Evolutionary conservation across 169 alveolate genomes (phyloP).

Genomic region (Plasmodium vivax): DNA sequence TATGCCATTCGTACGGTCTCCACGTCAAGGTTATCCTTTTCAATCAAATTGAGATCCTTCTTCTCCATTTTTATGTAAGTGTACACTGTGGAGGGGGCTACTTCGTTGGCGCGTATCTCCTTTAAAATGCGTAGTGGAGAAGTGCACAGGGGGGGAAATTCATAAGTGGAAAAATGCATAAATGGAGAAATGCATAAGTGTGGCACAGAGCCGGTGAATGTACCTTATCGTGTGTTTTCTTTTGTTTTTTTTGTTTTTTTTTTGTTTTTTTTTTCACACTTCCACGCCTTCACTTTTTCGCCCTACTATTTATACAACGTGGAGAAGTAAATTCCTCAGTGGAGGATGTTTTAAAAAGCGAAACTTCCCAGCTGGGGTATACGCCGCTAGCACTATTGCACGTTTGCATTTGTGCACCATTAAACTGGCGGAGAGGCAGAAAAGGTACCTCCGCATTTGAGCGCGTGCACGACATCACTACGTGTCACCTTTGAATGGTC

Average conservation of each 20-base stretch:
- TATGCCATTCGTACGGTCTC: slow-evolving; percentile 42
- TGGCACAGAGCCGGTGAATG: background rate
- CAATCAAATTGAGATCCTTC: slow-evolving; percentile 53
- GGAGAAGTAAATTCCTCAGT: background rate
- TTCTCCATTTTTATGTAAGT: slow-evolving; percentile 45
- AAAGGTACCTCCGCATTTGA: background rate
- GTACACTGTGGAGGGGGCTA: background rate
- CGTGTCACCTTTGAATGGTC: background rate
- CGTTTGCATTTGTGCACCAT: background rate
- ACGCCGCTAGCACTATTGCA: background rate
- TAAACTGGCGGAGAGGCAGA: background rate
- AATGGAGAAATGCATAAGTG: background rate
- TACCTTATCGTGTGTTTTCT: background rate
- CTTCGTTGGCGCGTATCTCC: background rate
- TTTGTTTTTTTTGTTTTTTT: background rate
- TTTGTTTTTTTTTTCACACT: background rate
- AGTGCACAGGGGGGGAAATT: background rate
- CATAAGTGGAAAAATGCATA: background rate
- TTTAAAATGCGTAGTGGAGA: background rate
- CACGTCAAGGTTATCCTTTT: slow-evolving; percentile 50
- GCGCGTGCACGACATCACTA: background rate
- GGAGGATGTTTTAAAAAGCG: background rate
- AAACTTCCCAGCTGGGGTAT: background rate
- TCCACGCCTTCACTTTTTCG: background rate
- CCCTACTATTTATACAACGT: background rate